Conservation (phyloP, 768 basidiomycete species). For the Trametes elegans region DNA sequence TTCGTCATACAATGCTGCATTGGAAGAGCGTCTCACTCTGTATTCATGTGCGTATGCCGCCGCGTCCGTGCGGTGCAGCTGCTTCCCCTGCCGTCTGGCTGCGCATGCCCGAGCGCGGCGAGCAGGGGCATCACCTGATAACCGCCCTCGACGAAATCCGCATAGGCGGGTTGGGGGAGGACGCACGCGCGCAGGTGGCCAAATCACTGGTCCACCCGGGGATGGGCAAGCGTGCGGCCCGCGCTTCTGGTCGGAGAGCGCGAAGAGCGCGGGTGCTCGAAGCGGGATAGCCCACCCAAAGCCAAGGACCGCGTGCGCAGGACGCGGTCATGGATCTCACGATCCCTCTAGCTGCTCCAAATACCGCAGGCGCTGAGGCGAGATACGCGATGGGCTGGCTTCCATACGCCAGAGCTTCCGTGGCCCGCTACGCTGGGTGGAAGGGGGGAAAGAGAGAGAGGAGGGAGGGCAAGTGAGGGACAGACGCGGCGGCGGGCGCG, state of each 20-base stretch:
- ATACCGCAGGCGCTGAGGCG: too few relatives aligned
- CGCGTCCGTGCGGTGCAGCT: background rate
- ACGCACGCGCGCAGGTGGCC: background rate
- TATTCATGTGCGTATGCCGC: background rate
- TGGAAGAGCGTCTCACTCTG: background rate
- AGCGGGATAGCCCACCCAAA: background rate
- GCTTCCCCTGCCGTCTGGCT: constrained; percentile 5
- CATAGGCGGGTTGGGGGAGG: constrained; percentile 3
- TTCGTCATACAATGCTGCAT: background rate
- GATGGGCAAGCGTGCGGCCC: constrained; percentile 1
- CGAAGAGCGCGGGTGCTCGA: background rate
- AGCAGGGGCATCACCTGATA: constrained; percentile 2
- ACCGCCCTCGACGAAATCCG: background rate
- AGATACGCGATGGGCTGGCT: too few relatives aligned
- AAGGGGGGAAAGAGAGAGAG: background rate
- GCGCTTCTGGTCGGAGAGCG: constrained; percentile 13
- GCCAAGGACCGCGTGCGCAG: too few relatives aligned
- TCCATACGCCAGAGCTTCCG: too few relatives aligned
- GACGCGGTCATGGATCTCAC: too few relatives aligned
- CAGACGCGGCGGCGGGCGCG: background rate
- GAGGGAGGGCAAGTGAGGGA: background rate
- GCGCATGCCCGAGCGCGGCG: background rate
- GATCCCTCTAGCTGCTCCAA: too few relatives aligned
- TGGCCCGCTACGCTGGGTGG: too few relatives aligned
- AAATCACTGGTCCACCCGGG: constrained; percentile 1